phyloP scores from a whole-genome alignment of 352 stramenopile species.

The Phytophthora pseudosyringae region DNA sequence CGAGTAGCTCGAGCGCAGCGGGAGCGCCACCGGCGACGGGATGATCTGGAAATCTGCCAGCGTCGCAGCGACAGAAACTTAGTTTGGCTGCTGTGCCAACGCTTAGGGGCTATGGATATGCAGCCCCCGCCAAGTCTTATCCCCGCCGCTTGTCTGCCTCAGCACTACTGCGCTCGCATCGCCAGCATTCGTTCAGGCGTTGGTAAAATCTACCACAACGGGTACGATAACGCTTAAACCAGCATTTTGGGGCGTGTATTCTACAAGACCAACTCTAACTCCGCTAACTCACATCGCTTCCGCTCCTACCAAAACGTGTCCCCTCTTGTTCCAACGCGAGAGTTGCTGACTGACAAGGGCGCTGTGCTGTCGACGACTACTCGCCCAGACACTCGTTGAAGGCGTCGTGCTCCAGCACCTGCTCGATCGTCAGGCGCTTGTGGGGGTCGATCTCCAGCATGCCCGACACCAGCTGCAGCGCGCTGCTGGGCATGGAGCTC shows the following conservation, averaged over 20 bases:
- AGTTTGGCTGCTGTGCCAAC: too few species aligned
- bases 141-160: not conserved
- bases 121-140: too few species aligned
- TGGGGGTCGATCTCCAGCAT: slow-evolving; percentile 40
- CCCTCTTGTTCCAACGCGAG: slow-evolving; percentile 16
- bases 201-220: not conserved
- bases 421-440: slow-evolving; percentile 32
- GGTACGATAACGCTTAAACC: too few species aligned
- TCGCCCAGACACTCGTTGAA: slow-evolving; percentile 16
- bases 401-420: slow-evolving; percentile 25
- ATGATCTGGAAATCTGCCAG: too few species aligned
- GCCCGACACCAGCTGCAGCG: slow-evolving; percentile 23
- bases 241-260: not conserved
- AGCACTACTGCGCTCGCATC: too few species aligned
- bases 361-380: not conserved
- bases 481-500: not conserved
- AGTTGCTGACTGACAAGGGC: slow-evolving; percentile 5
- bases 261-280: slow-evolving; percentile 1
- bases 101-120: too few species aligned
- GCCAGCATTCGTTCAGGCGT: not conserved
- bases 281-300: not conserved
- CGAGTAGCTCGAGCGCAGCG: too few species aligned
- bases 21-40: too few species aligned
- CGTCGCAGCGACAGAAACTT: too few species aligned
- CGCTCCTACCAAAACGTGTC: not conserved